Base-by-base conservation (phyloP, 1,139 yeast genomes). In the Blastobotrys indianensis region DNA sequence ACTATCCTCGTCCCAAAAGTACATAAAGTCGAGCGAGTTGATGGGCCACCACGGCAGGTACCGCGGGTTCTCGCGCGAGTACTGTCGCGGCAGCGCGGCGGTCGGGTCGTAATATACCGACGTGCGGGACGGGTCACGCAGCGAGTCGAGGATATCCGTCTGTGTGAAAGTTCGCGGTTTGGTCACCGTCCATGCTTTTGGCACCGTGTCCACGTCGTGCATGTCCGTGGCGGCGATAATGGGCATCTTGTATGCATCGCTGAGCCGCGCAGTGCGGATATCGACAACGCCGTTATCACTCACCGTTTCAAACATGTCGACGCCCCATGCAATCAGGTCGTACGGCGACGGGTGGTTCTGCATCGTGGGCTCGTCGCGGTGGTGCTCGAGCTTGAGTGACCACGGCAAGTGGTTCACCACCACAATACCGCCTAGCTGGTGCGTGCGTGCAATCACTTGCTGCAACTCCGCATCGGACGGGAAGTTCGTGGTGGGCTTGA, bases 331-430 rank as follows among this genome's bases (percentile, higher is more conserved):
- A 10, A 42, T 33, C 32, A 57, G 51, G 31, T 54, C 52, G 10
- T 54, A 51, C n/a, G 52, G 46, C 7, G 57, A 41, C 8, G 61
- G 60, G 34, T 57, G 61, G 28, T 38, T 33, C 30, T 47, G 54
- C 9, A 54, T 46, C 10, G 53, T 50, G 2, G 57, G 48, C 17
- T 44, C 55, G 10, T 52, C 50, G 9, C 53, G 37, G 7, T 51
- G 51, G 30, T 45, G 42, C 34, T 57, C 61, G 6, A 57, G 46
- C 7, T 51, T 42, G 30, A 48, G 37, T 2, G 58, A 54, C 61
- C 61, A 57, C 9, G 59, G 58, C 5, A 57, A 39, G 40, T 57
- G 61, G 46, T 56, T 56, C 9, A 53, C 61, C 4, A 57, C 41
- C 4, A 49, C 61, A n/a, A 57, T 34, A 4, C 61, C 61, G 4